Evolutionary conservation across 75 land plant species (phyloP).

Genomic region (Selaginella moellendorffii): DNA sequence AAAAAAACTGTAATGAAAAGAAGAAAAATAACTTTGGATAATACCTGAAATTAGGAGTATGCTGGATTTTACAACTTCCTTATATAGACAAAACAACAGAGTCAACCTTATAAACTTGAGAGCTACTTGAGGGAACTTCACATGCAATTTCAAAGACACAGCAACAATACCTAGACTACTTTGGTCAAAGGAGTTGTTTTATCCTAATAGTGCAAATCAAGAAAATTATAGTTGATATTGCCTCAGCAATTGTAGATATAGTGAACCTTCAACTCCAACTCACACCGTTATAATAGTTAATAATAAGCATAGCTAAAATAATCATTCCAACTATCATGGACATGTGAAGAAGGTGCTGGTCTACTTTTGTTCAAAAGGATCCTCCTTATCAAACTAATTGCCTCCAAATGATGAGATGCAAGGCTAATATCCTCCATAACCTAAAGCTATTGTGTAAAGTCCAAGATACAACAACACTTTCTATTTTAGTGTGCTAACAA

Average conservation of each 20-base stretch:
- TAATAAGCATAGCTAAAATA: conserved; percentile 40
- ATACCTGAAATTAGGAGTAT: not conserved
- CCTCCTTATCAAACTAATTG: conserved; percentile 34
- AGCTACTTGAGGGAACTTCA: not conserved
- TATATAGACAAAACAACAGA: not conserved
- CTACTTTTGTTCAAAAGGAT: conserved; percentile 15
- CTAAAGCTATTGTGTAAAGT: conserved; percentile 54
- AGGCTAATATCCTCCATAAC: conserved; percentile 59
- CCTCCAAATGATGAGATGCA: conserved; percentile 64
- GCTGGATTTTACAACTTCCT: not conserved
- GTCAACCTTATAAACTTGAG: conserved; percentile 1
- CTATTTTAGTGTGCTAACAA: no score
- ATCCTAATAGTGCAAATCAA: conserved; percentile 21
- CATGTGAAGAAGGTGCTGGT: conserved; percentile 59
- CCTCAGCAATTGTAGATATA: conserved; percentile 10
- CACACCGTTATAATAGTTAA: conserved; percentile 35
- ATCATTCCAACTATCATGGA: conserved; percentile 58
- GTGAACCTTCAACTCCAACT: conserved; percentile 17
- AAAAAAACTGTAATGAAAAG: no score
- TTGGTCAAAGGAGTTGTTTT: conserved; percentile 24
- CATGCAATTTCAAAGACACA: conserved; percentile 2
- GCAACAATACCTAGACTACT: conserved; percentile 15
- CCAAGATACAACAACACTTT: conserved; percentile 33
- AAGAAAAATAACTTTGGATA: no score
- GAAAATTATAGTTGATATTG: not conserved